A percentile compares a stretch with the other conserved stretches of the same genome.
These are phyloP conservation scores for Candida oleophila DNA, from an alignment of 805 yeast genomes.

Conservation along the genomic window DNA sequence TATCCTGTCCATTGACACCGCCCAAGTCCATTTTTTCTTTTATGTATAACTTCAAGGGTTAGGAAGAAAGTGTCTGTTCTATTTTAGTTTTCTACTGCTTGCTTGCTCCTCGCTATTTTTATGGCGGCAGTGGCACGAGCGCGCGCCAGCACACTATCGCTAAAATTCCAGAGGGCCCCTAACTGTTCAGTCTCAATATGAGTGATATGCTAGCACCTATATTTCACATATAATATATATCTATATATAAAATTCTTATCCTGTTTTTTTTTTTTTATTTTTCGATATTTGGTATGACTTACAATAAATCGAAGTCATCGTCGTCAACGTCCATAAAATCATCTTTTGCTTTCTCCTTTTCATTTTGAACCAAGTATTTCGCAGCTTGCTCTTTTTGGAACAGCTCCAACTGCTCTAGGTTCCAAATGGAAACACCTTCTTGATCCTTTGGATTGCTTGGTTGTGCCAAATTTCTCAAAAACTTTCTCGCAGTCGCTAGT, in stretches of 20 bases:
- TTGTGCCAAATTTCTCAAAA: conserved; percentile 90
- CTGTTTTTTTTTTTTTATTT: too few species aligned
- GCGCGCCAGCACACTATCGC: too few species aligned
- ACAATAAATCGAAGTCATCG: conserved; percentile 40
- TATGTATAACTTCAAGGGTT: not conserved
- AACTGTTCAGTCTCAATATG: too few species aligned
- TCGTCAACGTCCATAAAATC: conserved; percentile 48
- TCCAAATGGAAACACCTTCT: conserved; percentile 95
- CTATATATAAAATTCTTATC: too few species aligned
- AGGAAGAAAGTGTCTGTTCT: not conserved
- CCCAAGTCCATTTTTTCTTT: conserved; percentile 41
- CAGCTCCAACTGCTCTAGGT: conserved; percentile 58
- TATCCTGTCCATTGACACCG: conserved; percentile 40
- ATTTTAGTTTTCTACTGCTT: not conserved
- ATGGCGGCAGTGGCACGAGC: too few species aligned
- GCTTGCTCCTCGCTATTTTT: not conserved
- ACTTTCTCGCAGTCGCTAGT: conserved; percentile 88
- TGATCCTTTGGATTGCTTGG: conserved; percentile 87
- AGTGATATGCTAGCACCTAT: too few species aligned
- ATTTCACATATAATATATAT: too few species aligned
- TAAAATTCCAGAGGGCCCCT: too few species aligned
- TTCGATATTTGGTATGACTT: not conserved
- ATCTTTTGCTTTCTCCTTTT: conserved; percentile 25
- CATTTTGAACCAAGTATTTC: conserved; percentile 11
- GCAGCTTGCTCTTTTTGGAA: conserved; percentile 52